phyloP scores from a whole-genome alignment of 2,329 filamentous ascomycete species.

The Paecilomyces niveus region DNA sequence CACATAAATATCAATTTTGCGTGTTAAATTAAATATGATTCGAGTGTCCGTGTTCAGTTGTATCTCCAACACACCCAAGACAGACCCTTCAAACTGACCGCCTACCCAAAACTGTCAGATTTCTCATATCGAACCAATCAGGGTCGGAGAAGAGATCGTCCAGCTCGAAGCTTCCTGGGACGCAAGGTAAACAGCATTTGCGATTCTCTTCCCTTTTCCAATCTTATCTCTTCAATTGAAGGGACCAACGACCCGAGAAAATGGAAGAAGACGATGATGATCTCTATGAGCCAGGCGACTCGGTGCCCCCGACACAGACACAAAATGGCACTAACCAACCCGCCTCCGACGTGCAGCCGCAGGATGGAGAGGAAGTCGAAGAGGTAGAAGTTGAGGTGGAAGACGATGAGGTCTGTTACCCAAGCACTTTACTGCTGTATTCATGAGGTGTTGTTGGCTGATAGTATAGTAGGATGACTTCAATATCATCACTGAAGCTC shows the following conservation, averaged over 20 bases:
- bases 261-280: conserved; percentile 44
- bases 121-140: background rate
- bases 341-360: conserved; percentile 19
- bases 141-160: background rate
- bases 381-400: conserved; percentile 34
- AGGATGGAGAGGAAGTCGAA: conserved; percentile 29
- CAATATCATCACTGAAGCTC: conserved; percentile 43
- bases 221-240: conserved; percentile 1
- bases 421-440: conserved; percentile 12
- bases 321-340: conserved; percentile 21
- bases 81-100: background rate
- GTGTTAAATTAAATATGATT: too few species aligned
- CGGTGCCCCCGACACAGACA: conserved; percentile 21
- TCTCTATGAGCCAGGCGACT: conserved; percentile 37
- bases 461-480: conserved; percentile 36
- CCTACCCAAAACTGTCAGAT: background rate
- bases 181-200: conserved; percentile 10
- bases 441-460: conserved; percentile 2
- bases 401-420: conserved; percentile 31
- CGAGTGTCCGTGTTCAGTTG: too few species aligned
- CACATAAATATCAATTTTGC: too few species aligned
- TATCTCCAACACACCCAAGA: too few species aligned
- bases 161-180: background rate
- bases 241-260: conserved; percentile 6
- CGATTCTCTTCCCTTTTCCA: conserved; percentile 4